Evolutionary conservation across 1,139 yeast species (phyloP), one percentile per base, ranked within the genome.

Genomic region (Diutina rugosa): DNA sequence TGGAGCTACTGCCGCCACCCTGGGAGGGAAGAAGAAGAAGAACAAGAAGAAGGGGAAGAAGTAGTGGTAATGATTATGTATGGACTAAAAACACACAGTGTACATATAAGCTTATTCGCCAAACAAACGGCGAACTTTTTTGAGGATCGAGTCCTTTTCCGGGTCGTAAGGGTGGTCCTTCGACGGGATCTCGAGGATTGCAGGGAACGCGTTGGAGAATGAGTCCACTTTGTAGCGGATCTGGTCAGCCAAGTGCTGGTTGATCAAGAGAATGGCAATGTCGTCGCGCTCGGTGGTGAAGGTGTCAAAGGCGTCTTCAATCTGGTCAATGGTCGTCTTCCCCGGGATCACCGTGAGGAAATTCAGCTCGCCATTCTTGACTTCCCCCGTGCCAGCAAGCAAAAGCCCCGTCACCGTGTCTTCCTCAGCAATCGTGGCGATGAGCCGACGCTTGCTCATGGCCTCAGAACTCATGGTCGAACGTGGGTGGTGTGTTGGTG

Each of bases 81-180:
- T 52, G 46, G 54, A 51, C 44, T 55, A 51, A 32, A 44, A 55
- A 55, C 49, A 18, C 46, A 35, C 45, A 53, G 32, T 49, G 56
- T 48, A 57, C 54, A 47, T 46, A 58, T 45, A 26, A 28, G 45
- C 44, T 65, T 76, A 90, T 73, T 91, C 98, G 53, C 98, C 98
- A 74, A 91, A 91, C 62, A 93, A 76, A 69, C 96, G 84, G 76
- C 96, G 87, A 41, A 93, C 99, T 69, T 95, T 86, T 74, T 95
- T 85, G 73, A 93, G 79, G 57, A 93, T 90, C 28, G 96, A 87
- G 71, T 93, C 99, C 82, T 91, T 95, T 70, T 91, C 98, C 29
- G 99, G 99, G 70, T 93, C 91, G 69, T 93, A 93, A 28, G 99
- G 99, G 69, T 93, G 98, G 67, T 93, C 99, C 74, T 93, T 93